A percentile compares a stretch with the other conserved stretches of the same genome.
These are phyloP conservation scores for Trichoderma sp. DNA, from an alignment of 2,329 filamentous ascomycete species.

Conservation along the genomic window DNA sequence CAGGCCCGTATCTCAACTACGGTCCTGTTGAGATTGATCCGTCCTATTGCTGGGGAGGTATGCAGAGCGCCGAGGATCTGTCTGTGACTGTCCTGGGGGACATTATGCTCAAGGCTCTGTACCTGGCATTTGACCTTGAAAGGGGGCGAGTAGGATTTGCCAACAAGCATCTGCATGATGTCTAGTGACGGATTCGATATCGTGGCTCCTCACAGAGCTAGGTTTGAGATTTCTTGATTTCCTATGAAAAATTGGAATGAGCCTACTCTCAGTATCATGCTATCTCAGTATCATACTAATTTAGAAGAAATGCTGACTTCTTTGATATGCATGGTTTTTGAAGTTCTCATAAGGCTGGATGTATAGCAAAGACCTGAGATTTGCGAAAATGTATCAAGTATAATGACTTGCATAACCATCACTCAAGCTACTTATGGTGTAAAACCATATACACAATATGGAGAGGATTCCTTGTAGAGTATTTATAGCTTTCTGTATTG, in stretches of 20 bases:
- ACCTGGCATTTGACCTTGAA: constrained; percentile 67
- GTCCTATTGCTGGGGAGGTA: constrained; percentile 70
- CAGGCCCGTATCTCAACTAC: constrained; percentile 58
- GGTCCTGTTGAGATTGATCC: constrained; percentile 49
- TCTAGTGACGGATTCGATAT: neutral
- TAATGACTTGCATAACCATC: neutral
- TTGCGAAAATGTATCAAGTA: neutral
- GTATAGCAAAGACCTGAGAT: neutral
- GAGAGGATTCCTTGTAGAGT: neutral
- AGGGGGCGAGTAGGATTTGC: constrained; percentile 45
- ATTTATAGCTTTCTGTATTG: constrained; percentile 19
- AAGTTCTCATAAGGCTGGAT: neutral
- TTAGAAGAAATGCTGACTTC: neutral
- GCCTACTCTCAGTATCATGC: neutral
- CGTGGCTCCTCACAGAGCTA: neutral
- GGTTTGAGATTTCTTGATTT: neutral
- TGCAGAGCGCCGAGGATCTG: constrained; percentile 58
- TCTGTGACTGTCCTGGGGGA: constrained; percentile 72
- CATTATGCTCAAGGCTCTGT: constrained; percentile 75
- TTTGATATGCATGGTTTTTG: neutral
- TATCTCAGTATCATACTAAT: neutral
- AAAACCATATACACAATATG: neutral
- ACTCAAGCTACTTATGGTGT: neutral
- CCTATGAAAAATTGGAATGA: neutral
- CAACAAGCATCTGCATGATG: constrained; percentile 41